These are phyloP conservation scores for Talaromyces adpressus DNA, from an alignment of 495 filamentous ascomycete genomes.

Conservation along the genomic window DNA sequence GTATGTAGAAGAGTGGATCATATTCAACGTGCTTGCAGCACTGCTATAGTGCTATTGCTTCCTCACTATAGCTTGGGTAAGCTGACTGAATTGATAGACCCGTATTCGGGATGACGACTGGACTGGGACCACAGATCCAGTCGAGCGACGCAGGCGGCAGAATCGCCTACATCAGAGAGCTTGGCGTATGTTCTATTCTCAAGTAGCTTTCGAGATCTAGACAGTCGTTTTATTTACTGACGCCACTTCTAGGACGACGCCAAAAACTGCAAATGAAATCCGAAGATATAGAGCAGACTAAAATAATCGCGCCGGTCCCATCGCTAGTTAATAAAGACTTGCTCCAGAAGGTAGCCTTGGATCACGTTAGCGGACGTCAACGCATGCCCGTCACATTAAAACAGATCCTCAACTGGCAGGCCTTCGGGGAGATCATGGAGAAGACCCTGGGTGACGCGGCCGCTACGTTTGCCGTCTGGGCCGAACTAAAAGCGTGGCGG, in stretches of 20 bases:
- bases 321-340: not conserved
- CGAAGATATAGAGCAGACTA: not conserved
- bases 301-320: not conserved
- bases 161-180: conserved; percentile 40
- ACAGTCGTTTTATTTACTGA: not conserved
- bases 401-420: not conserved
- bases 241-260: not conserved
- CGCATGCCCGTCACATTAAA: conserved; percentile 2
- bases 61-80: not conserved
- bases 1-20: not conserved
- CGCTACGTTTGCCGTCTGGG: conserved; percentile 4
- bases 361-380: conserved; percentile 1
- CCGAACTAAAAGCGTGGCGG: conserved; percentile 3
- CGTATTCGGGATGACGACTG: conserved; percentile 25
- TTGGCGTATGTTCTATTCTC: conserved; percentile 19
- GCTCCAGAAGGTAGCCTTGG: not conserved
- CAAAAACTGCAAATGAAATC: not conserved
- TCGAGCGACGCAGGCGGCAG: conserved; percentile 32
- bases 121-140: conserved; percentile 28
- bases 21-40: not conserved
- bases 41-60: not conserved
- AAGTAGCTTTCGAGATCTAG: not conserved
- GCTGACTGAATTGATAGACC: not conserved
- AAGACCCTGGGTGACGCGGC: not conserved
- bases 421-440: not conserved